Evolutionary conservation across 1,284 basidiomycete genomes (phyloP).

Genomic region (Malassezia caprae): DNA sequence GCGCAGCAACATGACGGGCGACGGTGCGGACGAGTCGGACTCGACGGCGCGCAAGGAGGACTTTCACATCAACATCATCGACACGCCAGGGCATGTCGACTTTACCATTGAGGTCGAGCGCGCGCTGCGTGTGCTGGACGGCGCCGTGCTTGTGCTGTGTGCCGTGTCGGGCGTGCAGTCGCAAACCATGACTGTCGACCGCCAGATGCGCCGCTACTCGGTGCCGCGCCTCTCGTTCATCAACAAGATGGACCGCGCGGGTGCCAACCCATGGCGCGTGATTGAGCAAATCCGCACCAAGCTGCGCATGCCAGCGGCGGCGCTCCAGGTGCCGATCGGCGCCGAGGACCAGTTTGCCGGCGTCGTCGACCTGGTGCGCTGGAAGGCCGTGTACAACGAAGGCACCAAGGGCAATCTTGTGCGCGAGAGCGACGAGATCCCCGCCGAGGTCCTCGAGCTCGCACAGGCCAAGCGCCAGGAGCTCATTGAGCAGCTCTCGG

Average conservation of each 20-base stretch:
- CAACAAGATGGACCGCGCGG: constrained; percentile 99
- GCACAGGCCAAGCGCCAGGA: constrained; percentile 54
- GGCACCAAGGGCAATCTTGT: constrained; percentile 81
- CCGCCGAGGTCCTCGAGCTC: constrained; percentile 55
- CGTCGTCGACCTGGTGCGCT: constrained; percentile 84
- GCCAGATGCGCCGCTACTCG: constrained; percentile 91
- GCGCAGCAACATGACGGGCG: constrained; percentile 47
- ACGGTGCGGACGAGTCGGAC: constrained; percentile 25
- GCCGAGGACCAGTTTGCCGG: constrained; percentile 77
- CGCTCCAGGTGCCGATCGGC: constrained; percentile 94
- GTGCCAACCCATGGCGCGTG: constrained; percentile 92
- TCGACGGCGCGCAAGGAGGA: constrained; percentile 55
- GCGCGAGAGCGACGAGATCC: constrained; percentile 80
- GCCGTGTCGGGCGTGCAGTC: constrained; percentile 93
- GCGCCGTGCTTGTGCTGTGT: constrained; percentile 90
- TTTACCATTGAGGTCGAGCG: constrained; percentile 99
- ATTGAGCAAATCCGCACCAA: constrained; percentile 84
- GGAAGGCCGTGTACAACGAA: constrained; percentile 90
- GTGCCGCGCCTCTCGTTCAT: constrained; percentile 94
- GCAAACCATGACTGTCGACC: constrained; percentile 97
- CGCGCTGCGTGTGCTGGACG: constrained; percentile 88
- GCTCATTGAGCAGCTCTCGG: constrained; percentile 86
- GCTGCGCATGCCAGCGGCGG: constrained; percentile 81
- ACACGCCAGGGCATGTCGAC: constrained; percentile 98
- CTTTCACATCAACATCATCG: constrained; percentile 95